Evolutionary conservation across 2,329 filamentous ascomycete genomes (phyloP), one percentile per base, ranked within the genome.

Genomic region (Clonostachys chloroleuca): DNA sequence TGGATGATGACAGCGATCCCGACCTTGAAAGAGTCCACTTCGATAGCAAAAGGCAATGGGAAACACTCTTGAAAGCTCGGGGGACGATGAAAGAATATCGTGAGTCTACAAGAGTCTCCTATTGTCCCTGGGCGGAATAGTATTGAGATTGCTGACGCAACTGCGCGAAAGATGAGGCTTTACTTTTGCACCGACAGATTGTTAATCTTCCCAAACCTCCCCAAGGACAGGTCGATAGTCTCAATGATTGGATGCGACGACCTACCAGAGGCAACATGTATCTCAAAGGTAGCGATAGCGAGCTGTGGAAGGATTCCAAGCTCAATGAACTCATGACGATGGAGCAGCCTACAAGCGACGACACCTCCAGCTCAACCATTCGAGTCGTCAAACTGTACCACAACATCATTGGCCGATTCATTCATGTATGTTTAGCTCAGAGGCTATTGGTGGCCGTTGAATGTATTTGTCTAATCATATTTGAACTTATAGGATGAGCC

Each of bases 291-390:
- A 16, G 12, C 13, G 34, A 45, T 20, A 12, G 18, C 10, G n/a
- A 16, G 16, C 35, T 45, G 14, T 45, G 43, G 43, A 24, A 36
- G 12, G 43, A 36, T 18, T 4, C 34, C 14, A 36, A 20, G 33
- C 43, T 45, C 33, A 34, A 45, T 14, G 43, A 45, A 17, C 34
- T 45, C 20, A 14, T 39, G 12, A 37, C 43, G n/a, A 45, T 45
- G 43, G 33, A 16, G 30, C 43, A 14, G 9, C 2, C n/a, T 12
- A 45, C 43, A 5, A 33, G 12, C 12, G 34, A 45, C 24, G 34
- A 34, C n/a, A 20, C 43, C 6, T 2, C 33, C 3, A 12, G 33
- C 34, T 14, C 14, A 20, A 17, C 34, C 8, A 20, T 30, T 10
- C 14, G 14, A 18, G 18, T 10, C 33, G 9, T 45, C 6, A 36